Conservation (phyloP, 495 filamentous ascomycete species). For the Amniculicola lignicola region DNA sequence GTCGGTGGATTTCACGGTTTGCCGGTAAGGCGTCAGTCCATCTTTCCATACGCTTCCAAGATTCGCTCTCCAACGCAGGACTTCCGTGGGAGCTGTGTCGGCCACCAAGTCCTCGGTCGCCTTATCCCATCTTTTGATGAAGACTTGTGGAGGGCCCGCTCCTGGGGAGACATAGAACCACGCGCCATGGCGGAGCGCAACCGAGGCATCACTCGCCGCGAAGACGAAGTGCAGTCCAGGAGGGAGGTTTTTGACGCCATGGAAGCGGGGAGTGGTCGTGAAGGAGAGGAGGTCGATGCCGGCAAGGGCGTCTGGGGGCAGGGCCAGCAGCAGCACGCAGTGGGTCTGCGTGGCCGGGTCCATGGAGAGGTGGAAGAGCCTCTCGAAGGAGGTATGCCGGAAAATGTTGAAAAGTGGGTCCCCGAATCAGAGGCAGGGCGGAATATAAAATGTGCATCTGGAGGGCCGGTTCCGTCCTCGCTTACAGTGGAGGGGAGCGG, state of each 20-base stretch:
- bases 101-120: slow-evolving; percentile 38
- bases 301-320: slow-evolving; percentile 37
- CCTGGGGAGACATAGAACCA: slow-evolving; percentile 53
- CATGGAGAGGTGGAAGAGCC: slow-evolving; percentile 29
- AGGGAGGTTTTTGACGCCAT: slow-evolving; percentile 59
- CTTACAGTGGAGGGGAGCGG: too few relatives aligned
- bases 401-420: slow-evolving; percentile 19
- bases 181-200: slow-evolving; percentile 57
- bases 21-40: slow-evolving; percentile 45
- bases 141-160: slow-evolving; percentile 40
- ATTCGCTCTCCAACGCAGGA: slow-evolving; percentile 43
- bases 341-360: slow-evolving; percentile 20
- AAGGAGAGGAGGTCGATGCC: slow-evolving; percentile 47
- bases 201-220: slow-evolving; percentile 45
- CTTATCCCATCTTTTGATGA: slow-evolving; percentile 59
- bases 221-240: slow-evolving; percentile 59
- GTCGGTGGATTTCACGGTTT: slow-evolving; percentile 22
- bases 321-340: slow-evolving; percentile 39
- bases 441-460: too few relatives aligned
- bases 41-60: slow-evolving; percentile 46
- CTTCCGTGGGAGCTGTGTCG: slow-evolving; percentile 35
- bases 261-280: slow-evolving; percentile 48
- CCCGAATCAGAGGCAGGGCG: too few relatives aligned
- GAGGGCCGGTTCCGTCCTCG: too few relatives aligned
- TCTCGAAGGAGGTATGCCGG: slow-evolving; percentile 22